Percentiles rank a stretch among this genome's conserved stretches.
These are phyloP conservation scores for Hyphopichia burtonii DNA, from an alignment of 1,139 yeast genomes.

Conservation along the genomic window DNA sequence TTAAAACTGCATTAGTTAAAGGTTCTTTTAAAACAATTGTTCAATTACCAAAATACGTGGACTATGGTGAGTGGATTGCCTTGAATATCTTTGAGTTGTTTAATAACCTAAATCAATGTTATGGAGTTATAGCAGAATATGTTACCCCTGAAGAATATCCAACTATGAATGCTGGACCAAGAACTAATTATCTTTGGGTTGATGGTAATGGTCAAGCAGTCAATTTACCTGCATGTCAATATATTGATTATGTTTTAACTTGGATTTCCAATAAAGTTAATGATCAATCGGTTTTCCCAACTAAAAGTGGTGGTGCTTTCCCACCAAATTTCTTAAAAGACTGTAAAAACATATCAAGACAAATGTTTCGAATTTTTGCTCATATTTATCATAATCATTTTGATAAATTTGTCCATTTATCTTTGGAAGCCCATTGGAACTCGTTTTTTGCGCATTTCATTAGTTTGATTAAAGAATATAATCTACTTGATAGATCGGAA, in stretches of 20 bases:
- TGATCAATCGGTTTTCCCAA: constrained; percentile 89
- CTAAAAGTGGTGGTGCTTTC: constrained; percentile 89
- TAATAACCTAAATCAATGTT: constrained; percentile 81
- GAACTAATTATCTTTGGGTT: constrained; percentile 87
- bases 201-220: constrained; percentile 76
- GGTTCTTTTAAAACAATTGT: constrained; percentile 98
- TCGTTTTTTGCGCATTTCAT: constrained; percentile 96
- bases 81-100: constrained; percentile 87
- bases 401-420: constrained; percentile 84
- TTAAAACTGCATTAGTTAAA: constrained; percentile 89
- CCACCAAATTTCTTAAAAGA: constrained; percentile 83
- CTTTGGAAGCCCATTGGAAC: constrained; percentile 97
- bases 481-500: constrained; percentile 73
- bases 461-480: constrained; percentile 82
- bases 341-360: constrained; percentile 81
- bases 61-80: constrained; percentile 93
- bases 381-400: constrained; percentile 93
- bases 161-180: constrained; percentile 95
- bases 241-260: constrained; percentile 85
- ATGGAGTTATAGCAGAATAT: constrained; percentile 83
- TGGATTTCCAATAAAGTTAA: constrained; percentile 89
- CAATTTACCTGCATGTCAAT: constrained; percentile 88
- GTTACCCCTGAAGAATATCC: constrained; percentile 88
- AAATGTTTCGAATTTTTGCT: constrained; percentile 96
- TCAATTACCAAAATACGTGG: constrained; percentile 92